phyloP scores from a whole-genome alignment of 495 filamentous ascomycete genomes.

The Trichocladium uniseriatum region DNA sequence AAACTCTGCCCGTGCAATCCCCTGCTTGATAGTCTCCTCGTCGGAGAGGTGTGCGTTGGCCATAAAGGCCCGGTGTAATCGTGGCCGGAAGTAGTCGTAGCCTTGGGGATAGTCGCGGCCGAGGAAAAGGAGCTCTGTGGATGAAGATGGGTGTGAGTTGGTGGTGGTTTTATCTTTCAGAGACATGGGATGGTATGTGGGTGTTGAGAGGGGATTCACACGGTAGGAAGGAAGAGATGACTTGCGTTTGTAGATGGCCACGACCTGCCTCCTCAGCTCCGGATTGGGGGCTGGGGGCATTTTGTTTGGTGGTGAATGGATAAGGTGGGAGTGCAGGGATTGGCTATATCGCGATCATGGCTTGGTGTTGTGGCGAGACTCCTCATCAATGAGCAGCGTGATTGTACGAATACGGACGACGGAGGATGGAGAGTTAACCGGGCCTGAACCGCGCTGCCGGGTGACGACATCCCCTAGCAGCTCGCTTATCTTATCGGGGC shows the following conservation, averaged over 20 bases:
- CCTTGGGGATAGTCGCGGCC: conserved; percentile 84
- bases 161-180: no score
- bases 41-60: conserved; percentile 60
- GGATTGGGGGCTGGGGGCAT: conserved; percentile 31
- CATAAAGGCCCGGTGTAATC: conserved; percentile 78
- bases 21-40: conserved; percentile 63
- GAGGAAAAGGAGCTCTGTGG: conserved; percentile 67
- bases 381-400: no score
- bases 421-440: no score
- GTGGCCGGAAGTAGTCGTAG: conserved; percentile 69
- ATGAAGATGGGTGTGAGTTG: not conserved
- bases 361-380: no score
- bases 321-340: no score
- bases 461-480: no score
- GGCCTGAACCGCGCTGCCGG: no score
- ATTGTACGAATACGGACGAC: no score
- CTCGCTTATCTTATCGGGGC: no score
- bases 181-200: no score
- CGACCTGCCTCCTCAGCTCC: conserved; percentile 67
- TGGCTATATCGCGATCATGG: not conserved
- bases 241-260: conserved; percentile 83
- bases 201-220: no score
- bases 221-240: no score
- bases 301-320: not conserved
- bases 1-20: conserved; percentile 70